Evolutionary conservation across 208 protist genomes (phyloP), one percentile per base, ranked within the genome.

Genomic region (Phytomonas francai): DNA sequence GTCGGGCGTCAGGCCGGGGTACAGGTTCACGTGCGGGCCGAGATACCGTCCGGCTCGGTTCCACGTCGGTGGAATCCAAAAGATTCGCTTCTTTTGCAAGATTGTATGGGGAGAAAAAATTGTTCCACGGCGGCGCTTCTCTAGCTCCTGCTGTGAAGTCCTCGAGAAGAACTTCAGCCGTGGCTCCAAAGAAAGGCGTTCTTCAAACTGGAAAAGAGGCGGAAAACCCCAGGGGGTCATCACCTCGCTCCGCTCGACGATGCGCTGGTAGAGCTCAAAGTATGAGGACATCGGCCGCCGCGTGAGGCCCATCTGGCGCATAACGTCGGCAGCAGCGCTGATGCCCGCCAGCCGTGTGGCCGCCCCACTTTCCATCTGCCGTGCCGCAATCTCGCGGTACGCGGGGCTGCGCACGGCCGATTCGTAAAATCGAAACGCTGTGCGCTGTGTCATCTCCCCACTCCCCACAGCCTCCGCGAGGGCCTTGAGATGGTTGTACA

Each of bases 151-250:
- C 76, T 92, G 88, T 29, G 84, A 75, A 4, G 80, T 81, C 6
- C 91, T 71, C 5, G 86, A 93, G 62, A 96, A 96, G 68, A 92
- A 92, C 78, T 88, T 89, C 49, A 96, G 78, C 27, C 91, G 79
- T 59, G 88, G 87, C 78, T 94, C 84, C 32, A 96, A 78, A 30
- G 87, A 71, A 29, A 96, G 79, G 4, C 91, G 88, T 73, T 96
- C 88, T 59, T 96, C 91, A 70, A 96, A 96, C 75, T 96, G 91
- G 72, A 92, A 93, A 29, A 96, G 78, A n/a, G 91, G 91, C 0
- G 91, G 91, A 58, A 96, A 96, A 32, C 88, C 91, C 88, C 91
- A 96, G 65, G 91, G 91, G 57, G 88, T 96, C 86, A 96, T 93
- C 16, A 85, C 88, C 76, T 96, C 91, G 30, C 84, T 92, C 56